Evolutionary conservation across 495 filamentous ascomycete species (phyloP).

Genomic region (Acidomyces sp.): DNA sequence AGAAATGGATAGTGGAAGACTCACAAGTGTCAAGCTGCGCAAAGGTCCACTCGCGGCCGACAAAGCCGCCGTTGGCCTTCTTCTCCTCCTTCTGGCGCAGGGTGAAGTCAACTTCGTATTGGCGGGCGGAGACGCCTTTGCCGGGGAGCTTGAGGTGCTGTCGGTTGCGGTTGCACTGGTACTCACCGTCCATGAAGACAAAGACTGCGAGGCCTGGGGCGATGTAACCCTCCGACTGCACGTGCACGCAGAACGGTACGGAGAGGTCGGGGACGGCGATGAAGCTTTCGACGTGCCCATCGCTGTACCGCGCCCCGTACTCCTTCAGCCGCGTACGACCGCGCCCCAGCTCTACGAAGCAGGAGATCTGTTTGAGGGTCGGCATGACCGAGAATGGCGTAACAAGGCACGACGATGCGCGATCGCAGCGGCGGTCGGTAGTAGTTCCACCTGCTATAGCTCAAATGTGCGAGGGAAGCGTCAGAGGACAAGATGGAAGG

Average conservation of each 20-base stretch:
- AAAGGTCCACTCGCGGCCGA: slow-evolving; percentile 35
- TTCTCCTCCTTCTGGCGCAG: slow-evolving; percentile 36
- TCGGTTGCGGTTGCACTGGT: slow-evolving; percentile 38
- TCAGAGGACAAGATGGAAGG: too few relatives aligned
- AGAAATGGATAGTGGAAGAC: background rate
- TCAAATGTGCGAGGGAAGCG: too few relatives aligned
- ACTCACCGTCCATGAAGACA: slow-evolving; percentile 38
- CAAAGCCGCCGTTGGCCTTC: slow-evolving; percentile 26
- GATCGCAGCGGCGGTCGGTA: background rate
- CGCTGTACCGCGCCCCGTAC: slow-evolving; percentile 31
- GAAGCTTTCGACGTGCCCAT: slow-evolving; percentile 35
- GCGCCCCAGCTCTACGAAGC: slow-evolving; percentile 30
- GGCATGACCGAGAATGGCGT: slow-evolving; percentile 37
- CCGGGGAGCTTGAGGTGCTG: slow-evolving; percentile 24
- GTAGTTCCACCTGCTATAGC: background rate
- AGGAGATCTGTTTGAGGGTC: slow-evolving; percentile 33
- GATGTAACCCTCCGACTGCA: slow-evolving; percentile 32
- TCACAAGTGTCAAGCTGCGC: slow-evolving; percentile 31
- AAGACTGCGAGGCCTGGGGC: slow-evolving; percentile 36
- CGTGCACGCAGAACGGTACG: slow-evolving; percentile 31
- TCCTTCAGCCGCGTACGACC: slow-evolving; percentile 30
- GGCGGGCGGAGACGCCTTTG: slow-evolving; percentile 4
- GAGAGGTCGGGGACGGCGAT: slow-evolving; percentile 30
- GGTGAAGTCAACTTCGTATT: slow-evolving; percentile 29
- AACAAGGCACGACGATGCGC: too few relatives aligned